Evolutionary conservation across 2,329 filamentous ascomycete genomes (phyloP).

Genomic region (Aurifilum marmelostoma): DNA sequence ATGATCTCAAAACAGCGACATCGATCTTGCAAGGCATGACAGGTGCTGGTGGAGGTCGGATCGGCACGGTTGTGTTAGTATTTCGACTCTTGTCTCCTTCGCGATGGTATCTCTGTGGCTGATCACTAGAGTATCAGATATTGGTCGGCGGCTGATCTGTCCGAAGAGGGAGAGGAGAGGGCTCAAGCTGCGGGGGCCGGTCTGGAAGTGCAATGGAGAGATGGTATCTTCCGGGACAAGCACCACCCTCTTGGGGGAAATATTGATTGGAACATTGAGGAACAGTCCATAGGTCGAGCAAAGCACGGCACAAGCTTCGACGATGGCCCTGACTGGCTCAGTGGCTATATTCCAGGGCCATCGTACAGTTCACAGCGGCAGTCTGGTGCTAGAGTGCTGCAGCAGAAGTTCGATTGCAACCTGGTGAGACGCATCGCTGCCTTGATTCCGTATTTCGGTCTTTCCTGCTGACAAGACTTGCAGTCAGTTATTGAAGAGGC

Average conservation of each 20-base stretch:
- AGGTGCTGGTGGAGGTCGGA: not conserved
- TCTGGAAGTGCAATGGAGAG: not conserved
- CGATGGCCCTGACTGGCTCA: not conserved
- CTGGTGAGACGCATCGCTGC: not conserved
- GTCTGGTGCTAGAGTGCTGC: not conserved
- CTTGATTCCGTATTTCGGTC: too few species aligned
- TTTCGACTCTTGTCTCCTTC: not conserved
- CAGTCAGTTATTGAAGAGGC: conserved; percentile 18
- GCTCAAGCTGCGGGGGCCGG: too few species aligned
- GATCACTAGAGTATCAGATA: not conserved
- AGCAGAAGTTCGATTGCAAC: not conserved
- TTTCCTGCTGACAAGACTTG: not conserved
- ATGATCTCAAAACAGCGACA: conserved; percentile 4
- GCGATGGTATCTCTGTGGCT: not conserved
- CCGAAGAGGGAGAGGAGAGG: not conserved
- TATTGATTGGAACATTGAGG: too few species aligned
- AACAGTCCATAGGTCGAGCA: not conserved
- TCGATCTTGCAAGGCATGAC: not conserved
- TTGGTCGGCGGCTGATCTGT: not conserved
- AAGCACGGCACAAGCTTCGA: not conserved
- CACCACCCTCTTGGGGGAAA: not conserved
- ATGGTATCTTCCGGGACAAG: not conserved
- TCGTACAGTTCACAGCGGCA: not conserved
- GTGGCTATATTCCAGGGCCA: not conserved
- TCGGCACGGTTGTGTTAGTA: conserved; percentile 16